These are phyloP conservation scores for Emergomyces pasteurianus DNA, from an alignment of 2,329 filamentous ascomycete species.

Conservation along the genomic window DNA sequence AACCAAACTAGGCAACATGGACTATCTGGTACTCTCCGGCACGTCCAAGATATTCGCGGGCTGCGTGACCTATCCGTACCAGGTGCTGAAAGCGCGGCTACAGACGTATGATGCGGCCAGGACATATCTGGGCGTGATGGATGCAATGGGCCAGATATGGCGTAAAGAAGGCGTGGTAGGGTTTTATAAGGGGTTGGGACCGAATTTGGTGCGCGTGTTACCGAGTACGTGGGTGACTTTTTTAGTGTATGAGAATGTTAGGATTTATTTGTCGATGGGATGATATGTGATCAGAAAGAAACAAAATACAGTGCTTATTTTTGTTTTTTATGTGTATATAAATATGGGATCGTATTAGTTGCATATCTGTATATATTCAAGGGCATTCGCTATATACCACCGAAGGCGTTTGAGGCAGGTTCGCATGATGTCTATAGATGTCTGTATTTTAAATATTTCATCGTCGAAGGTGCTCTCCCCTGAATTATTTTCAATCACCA, in stretches of 20 bases:
- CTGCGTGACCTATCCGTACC: constrained; percentile 86
- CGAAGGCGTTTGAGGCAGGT: not conserved
- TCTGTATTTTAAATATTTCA: not conserved
- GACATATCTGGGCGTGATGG: constrained; percentile 58
- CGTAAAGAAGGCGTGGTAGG: constrained; percentile 64
- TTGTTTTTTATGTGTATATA: not conserved
- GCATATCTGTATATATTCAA: not conserved
- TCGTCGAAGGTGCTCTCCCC: not conserved
- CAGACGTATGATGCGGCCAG: constrained; percentile 77
- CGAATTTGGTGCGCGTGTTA: constrained; percentile 80
- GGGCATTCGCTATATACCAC: not conserved
- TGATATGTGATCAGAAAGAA: not conserved
- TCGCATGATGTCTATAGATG: not conserved
- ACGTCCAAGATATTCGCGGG: constrained; percentile 78
- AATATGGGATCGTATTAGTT: not conserved
- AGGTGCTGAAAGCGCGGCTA: constrained; percentile 76
- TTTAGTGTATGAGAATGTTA: constrained; percentile 90
- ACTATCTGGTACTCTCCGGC: constrained; percentile 70
- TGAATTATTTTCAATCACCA: not conserved
- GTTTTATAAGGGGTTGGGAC: constrained; percentile 84
- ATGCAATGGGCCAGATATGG: constrained; percentile 65
- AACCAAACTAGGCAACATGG: constrained; percentile 51
- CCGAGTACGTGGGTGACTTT: constrained; percentile 96
- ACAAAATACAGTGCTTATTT: not conserved
- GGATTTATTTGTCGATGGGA: constrained; percentile 45